Evolutionary conservation across 805 yeast species (phyloP).

Genomic region (Spathaspora hagerdaliae): DNA sequence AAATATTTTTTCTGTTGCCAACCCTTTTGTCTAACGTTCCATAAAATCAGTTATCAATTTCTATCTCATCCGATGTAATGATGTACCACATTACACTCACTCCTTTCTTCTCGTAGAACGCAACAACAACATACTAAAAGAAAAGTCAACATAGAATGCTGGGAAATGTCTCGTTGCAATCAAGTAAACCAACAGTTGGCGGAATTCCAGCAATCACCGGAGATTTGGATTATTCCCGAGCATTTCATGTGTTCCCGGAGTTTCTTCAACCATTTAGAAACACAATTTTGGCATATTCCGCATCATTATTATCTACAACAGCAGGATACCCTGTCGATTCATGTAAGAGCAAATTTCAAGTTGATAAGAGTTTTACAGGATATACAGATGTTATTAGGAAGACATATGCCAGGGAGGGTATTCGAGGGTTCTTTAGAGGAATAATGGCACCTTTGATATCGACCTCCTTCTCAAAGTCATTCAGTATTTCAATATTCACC

Average conservation of each 20-base stretch:
- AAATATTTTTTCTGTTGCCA: too few relatives aligned
- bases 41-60: too few relatives aligned
- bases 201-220: conserved; percentile 61
- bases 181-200: conserved; percentile 2
- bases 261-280: conserved; percentile 49
- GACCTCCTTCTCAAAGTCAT: conserved; percentile 59
- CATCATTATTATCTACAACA: conserved; percentile 61
- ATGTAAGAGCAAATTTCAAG: conserved; percentile 83
- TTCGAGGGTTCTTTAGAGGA: conserved; percentile 71
- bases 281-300: conserved; percentile 57
- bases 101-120: too few relatives aligned
- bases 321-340: conserved; percentile 86
- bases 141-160: background rate
- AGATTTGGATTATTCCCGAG: conserved; percentile 40
- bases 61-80: too few relatives aligned
- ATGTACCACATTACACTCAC: too few relatives aligned
- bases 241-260: conserved; percentile 47
- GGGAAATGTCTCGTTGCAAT: background rate
- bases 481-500: conserved; percentile 64
- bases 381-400: conserved; percentile 53
- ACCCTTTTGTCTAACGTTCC: too few relatives aligned
- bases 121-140: too few relatives aligned
- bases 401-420: conserved; percentile 60
- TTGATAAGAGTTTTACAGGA: conserved; percentile 55
- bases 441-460: conserved; percentile 69